These are phyloP conservation scores for Brasilioporus rufonigricans DNA, from an alignment of 768 basidiomycete genomes.

Conservation along the genomic window DNA sequence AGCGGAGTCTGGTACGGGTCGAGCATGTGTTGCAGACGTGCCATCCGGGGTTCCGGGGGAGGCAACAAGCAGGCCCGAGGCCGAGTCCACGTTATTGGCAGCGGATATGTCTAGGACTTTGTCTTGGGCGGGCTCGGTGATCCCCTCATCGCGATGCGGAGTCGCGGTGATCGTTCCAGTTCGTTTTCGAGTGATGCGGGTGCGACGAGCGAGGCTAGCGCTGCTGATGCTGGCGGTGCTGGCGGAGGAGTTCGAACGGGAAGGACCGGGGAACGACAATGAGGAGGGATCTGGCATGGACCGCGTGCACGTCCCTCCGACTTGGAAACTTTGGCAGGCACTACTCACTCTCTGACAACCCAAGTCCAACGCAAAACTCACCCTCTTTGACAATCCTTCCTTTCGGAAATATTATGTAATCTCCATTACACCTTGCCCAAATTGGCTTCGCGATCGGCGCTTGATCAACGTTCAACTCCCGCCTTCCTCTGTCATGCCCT, in stretches of 20 bases:
- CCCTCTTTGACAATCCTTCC: conserved; percentile 4
- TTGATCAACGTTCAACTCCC: neutral
- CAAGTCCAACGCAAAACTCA: conserved; percentile 23
- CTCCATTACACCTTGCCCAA: conserved; percentile 4
- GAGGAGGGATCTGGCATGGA: conserved; percentile 34
- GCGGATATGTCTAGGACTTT: conserved; percentile 31
- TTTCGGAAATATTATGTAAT: conserved; percentile 32
- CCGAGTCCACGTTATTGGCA: conserved; percentile 15
- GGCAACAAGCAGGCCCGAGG: conserved; percentile 4
- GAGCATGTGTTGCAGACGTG: conserved; percentile 12
- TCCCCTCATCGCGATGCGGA: conserved; percentile 23
- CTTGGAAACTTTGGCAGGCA: conserved; percentile 16
- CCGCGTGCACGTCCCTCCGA: conserved; percentile 25
- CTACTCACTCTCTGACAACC: neutral
- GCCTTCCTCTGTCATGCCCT: no score
- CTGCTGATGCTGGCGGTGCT: conserved; percentile 48
- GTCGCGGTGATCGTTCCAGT: conserved; percentile 47
- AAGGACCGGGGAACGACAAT: conserved; percentile 27
- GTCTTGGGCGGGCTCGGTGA: conserved; percentile 11
- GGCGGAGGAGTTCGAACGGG: conserved; percentile 33
- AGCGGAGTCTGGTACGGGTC: conserved; percentile 10
- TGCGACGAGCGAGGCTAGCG: conserved; percentile 50
- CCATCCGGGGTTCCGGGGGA: conserved; percentile 10
- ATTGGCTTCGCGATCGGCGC: conserved; percentile 18
- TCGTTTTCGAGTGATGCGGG: conserved; percentile 48